A percentile compares a stretch with the other conserved stretches of the same genome.
These are phyloP conservation scores for Trametes meyenii DNA, from an alignment of 768 basidiomycete species.

Conservation along the genomic window DNA sequence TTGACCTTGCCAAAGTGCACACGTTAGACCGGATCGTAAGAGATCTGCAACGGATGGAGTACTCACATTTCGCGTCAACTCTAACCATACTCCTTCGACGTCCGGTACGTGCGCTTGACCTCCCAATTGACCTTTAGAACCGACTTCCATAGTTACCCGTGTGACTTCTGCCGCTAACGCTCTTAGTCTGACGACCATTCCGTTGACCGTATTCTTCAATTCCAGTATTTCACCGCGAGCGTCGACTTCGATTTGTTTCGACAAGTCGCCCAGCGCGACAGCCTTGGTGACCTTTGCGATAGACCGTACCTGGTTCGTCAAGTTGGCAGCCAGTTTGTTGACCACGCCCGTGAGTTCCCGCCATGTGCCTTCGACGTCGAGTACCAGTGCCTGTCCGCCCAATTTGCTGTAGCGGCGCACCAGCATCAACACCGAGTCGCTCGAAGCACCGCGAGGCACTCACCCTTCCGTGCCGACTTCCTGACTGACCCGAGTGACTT, in stretches of 20 bases:
- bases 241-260: constrained; percentile 90
- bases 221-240: constrained; percentile 89
- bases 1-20: constrained; percentile 52
- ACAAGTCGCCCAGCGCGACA: constrained; percentile 87
- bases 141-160: constrained; percentile 82
- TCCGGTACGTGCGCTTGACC: constrained; percentile 88
- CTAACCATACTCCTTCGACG: constrained; percentile 91
- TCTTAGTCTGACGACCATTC: constrained; percentile 54
- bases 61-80: constrained; percentile 74
- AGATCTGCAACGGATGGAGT: neutral
- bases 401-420: constrained; percentile 53
- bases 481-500: constrained; percentile 83
- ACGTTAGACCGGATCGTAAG: neutral
- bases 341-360: constrained; percentile 81
- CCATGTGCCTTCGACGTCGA: constrained; percentile 93
- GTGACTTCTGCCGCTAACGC: constrained; percentile 83
- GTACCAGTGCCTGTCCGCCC: constrained; percentile 83
- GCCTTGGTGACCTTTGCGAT: constrained; percentile 68
- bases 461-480: constrained; percentile 78
- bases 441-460: constrained; percentile 29
- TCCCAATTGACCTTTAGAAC: constrained; percentile 86
- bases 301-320: constrained; percentile 61
- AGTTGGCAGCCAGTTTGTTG: constrained; percentile 78
- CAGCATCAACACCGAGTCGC: constrained; percentile 21
- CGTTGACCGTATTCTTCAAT: constrained; percentile 64